Conservation (phyloP, 2,329 filamentous ascomycete genomes). For the Aureobasidium lini region DNA sequence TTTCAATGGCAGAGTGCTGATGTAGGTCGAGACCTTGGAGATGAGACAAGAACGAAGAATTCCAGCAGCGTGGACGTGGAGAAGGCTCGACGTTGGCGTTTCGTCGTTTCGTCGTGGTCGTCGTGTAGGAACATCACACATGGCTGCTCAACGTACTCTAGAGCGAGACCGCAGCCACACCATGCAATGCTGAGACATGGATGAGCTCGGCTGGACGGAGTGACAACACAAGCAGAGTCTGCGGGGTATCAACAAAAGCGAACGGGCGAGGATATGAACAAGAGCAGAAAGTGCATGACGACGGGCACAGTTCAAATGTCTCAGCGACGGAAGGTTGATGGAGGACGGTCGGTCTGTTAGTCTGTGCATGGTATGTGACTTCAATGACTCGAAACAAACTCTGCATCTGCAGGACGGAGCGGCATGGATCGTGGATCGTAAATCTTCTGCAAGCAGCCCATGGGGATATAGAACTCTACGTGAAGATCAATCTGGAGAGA, state of each 20-base stretch:
- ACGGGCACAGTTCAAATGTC: not conserved
- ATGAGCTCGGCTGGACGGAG: not conserved
- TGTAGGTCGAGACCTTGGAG: not conserved
- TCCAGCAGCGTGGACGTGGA: not conserved
- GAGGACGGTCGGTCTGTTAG: not conserved
- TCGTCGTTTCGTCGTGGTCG: not conserved
- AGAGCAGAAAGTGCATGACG: not conserved
- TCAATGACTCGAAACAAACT: constrained; percentile 1
- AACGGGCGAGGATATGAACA: not conserved
- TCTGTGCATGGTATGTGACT: not conserved
- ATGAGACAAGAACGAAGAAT: constrained; percentile 4
- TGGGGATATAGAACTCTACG: not conserved
- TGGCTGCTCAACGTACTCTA: not conserved
- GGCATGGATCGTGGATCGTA: constrained; percentile 2
- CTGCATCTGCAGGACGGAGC: not conserved
- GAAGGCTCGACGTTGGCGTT: constrained; percentile 9
- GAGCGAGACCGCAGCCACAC: constrained; percentile 9
- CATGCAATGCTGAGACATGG: not conserved
- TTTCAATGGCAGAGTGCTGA: not conserved
- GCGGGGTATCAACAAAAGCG: constrained; percentile 7
- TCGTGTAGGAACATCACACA: not conserved
- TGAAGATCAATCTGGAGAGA: not conserved
- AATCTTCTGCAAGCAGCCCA: not conserved
- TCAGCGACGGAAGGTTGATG: not conserved
- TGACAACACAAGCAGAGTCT: not conserved